Percentiles rank a stretch among this genome's conserved stretches.
Conservation (phyloP, 2,329 filamentous ascomycete genomes). For the Furcasterigmium sp. region DNA sequence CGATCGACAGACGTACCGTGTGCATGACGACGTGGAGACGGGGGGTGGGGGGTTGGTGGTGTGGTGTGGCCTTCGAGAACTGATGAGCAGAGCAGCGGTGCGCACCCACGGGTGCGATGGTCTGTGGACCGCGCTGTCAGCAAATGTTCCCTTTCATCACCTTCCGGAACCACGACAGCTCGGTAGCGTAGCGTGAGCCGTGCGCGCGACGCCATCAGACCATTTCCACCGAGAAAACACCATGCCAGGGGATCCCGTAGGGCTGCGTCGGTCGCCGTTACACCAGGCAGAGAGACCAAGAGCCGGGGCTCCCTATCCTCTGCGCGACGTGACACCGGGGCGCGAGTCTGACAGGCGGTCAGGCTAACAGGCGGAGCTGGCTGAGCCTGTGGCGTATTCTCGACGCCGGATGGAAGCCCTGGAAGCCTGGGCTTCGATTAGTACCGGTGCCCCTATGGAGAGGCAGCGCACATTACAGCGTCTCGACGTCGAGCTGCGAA, state of each 20-base stretch:
- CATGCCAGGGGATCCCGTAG: neutral
- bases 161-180: too few species aligned
- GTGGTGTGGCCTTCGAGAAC: too few species aligned
- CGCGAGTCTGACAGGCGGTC: neutral
- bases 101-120: too few species aligned
- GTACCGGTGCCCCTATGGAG: neutral
- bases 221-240: neutral
- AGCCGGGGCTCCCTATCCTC: neutral
- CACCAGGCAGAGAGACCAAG: neutral
- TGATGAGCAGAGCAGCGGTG: too few species aligned
- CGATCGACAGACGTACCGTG: too few species aligned
- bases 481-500: neutral
- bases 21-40: too few species aligned
- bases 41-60: too few species aligned
- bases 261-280: neutral
- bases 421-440: neutral
- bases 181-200: too few species aligned
- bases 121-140: too few species aligned
- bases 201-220: too few species aligned
- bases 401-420: neutral
- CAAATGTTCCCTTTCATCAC: too few species aligned
- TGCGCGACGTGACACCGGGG: neutral
- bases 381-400: too few species aligned
- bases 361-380: neutral
- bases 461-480: neutral